phyloP scores from a whole-genome alignment of 768 basidiomycete genomes.

The Leucosporidium yakuticum region DNA sequence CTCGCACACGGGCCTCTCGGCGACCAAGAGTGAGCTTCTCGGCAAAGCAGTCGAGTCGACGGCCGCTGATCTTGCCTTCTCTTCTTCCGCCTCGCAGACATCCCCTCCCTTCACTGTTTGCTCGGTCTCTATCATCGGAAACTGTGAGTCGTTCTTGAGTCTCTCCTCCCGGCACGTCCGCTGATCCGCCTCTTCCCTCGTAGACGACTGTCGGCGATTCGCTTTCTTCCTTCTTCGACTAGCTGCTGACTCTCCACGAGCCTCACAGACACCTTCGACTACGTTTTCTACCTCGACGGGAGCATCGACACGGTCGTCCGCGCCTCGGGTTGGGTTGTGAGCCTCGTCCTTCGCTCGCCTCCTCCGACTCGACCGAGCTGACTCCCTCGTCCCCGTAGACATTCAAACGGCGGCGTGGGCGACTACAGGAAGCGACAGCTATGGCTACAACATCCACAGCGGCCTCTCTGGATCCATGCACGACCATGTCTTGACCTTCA shows the following conservation, averaged over 20 bases:
- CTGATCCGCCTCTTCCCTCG: not conserved
- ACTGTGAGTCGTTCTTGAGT: conserved; percentile 11
- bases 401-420: conserved; percentile 28
- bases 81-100: conserved; percentile 27
- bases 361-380: not conserved
- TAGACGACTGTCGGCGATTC: not conserved
- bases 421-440: conserved; percentile 26
- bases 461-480: conserved; percentile 36
- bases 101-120: conserved; percentile 30
- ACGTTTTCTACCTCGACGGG: conserved; percentile 35
- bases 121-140: conserved; percentile 34
- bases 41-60: not conserved
- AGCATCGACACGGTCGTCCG: conserved; percentile 23
- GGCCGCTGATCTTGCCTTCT: not conserved
- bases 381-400: conserved; percentile 4
- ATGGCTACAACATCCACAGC: conserved; percentile 40
- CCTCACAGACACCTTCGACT: conserved; percentile 11
- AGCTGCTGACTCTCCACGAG: too few relatives aligned
- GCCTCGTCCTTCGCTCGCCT: not conserved
- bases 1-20: conserved; percentile 34
- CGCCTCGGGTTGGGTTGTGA: conserved; percentile 33
- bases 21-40: conserved; percentile 21
- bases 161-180: too few relatives aligned
- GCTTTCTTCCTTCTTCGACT: not conserved
- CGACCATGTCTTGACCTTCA: conserved; percentile 33